Percentiles rank a stretch among this genome's conserved stretches.
Evolutionary conservation across 1,284 basidiomycete species (phyloP).

Genomic region (Waitea zeae): DNA sequence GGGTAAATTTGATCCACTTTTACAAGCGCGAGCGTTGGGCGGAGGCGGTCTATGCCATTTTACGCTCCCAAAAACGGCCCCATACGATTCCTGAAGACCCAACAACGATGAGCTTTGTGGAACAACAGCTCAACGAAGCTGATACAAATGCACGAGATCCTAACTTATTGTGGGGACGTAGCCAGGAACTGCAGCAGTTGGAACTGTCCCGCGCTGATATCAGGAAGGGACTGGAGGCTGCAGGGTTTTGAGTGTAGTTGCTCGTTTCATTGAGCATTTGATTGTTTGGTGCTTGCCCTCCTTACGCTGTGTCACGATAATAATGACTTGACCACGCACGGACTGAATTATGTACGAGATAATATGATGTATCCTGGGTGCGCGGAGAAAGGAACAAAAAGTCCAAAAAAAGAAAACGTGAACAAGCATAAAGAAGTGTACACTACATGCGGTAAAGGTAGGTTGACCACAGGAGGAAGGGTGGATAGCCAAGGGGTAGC

Average conservation of each 20-base stretch:
- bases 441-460: too few species aligned
- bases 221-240: slow-evolving; percentile 37
- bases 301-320: too few species aligned
- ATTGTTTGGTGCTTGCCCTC: too few species aligned
- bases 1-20: slow-evolving; percentile 25
- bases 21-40: slow-evolving; percentile 37
- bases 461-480: too few species aligned
- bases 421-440: too few species aligned
- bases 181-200: slow-evolving; percentile 36
- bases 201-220: slow-evolving; percentile 47
- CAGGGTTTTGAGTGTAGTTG: slow-evolving; percentile 44
- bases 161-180: slow-evolving; percentile 35
- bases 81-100: slow-evolving; percentile 32
- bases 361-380: too few species aligned
- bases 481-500: too few species aligned
- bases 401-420: too few species aligned
- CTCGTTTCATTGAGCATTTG: too few species aligned
- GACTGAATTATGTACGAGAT: too few species aligned
- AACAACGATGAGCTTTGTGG: slow-evolving; percentile 27
- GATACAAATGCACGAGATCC: slow-evolving; percentile 24
- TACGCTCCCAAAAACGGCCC: slow-evolving; percentile 36
- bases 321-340: too few species aligned
- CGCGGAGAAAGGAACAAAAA: too few species aligned
- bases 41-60: slow-evolving; percentile 33
- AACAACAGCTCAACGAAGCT: slow-evolving; percentile 22